Percentiles rank a stretch among this genome's conserved stretches.
These are phyloP conservation scores for Plectosphaerella cucumerina DNA, from an alignment of 2,329 filamentous ascomycete genomes.

Conservation along the genomic window DNA sequence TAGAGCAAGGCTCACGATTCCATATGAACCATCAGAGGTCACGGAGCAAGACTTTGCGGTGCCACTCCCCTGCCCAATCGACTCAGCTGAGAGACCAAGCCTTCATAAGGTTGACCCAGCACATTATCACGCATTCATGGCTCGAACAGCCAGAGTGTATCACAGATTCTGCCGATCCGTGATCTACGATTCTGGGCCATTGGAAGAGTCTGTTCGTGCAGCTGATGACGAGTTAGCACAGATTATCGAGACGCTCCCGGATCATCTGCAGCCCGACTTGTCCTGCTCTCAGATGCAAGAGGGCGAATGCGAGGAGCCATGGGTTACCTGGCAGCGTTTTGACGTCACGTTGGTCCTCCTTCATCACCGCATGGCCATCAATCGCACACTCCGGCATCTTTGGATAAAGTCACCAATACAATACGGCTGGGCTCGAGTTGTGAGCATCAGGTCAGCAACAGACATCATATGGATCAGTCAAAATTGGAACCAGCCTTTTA, in stretches of 20 bases:
- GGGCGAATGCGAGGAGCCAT: neutral
- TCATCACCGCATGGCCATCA: conserved; percentile 9
- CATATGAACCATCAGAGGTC: conserved; percentile 5
- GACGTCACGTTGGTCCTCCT: conserved; percentile 10
- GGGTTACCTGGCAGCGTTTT: conserved; percentile 11
- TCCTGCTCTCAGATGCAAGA: neutral
- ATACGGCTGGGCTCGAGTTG: conserved; percentile 6
- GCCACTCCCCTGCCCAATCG: conserved; percentile 1
- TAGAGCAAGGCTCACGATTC: conserved; percentile 4
- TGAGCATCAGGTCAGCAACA: conserved; percentile 5
- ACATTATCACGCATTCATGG: conserved; percentile 11
- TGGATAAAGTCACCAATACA: neutral
- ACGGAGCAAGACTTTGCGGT: conserved; percentile 5
- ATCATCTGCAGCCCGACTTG: conserved; percentile 8
- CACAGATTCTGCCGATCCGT: conserved; percentile 6
- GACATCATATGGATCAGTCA: conserved; percentile 10
- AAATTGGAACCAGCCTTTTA: conserved; percentile 7
- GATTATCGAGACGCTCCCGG: conserved; percentile 11
- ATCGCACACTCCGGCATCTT: conserved; percentile 3
- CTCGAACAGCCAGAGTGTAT: conserved; percentile 7
- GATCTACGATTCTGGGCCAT: neutral
- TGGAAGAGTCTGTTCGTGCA: conserved; percentile 4
- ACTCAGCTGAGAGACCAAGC: neutral
- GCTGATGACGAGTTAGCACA: conserved; percentile 8
- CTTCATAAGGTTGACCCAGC: conserved; percentile 1